These are phyloP conservation scores for Paraleonurus japonicus DNA, from an alignment of 257 asterid species.

Conservation along the genomic window DNA sequence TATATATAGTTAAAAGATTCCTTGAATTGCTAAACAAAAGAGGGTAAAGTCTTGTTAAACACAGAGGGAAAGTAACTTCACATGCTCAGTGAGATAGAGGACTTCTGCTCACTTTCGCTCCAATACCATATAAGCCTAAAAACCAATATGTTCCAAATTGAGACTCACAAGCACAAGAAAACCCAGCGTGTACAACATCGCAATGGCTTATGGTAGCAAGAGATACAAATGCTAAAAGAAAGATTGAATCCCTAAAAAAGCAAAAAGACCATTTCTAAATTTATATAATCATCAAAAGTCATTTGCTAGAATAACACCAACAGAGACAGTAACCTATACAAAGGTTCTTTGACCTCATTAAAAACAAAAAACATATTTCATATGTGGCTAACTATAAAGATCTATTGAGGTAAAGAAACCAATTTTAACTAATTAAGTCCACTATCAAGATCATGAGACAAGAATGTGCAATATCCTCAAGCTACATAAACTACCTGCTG, in stretches of 20 bases:
- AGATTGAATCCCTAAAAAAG: background rate
- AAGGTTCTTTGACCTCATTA: background rate
- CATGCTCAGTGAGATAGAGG: too few species aligned
- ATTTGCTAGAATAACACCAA: slow-evolving; percentile 3
- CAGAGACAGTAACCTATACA: slow-evolving; percentile 9
- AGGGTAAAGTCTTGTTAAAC: background rate
- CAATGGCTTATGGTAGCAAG: slow-evolving; percentile 1
- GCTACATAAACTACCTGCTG: slow-evolving; percentile 4
- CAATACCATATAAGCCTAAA: too few species aligned
- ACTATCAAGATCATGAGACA: background rate
- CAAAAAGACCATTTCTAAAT: background rate
- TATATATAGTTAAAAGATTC: background rate
- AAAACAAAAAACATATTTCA: background rate
- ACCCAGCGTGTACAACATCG: background rate
- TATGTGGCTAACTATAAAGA: background rate
- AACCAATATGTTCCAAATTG: too few species aligned
- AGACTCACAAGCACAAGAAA: too few species aligned
- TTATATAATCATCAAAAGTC: background rate
- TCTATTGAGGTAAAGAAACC: background rate
- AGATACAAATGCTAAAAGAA: slow-evolving; percentile 13
- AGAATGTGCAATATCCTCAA: background rate
- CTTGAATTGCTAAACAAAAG: background rate
- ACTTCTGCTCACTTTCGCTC: too few species aligned
- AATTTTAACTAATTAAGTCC: background rate
- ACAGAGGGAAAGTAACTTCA: too few species aligned